phyloP scores from a whole-genome alignment of 306 rosid species.

The Coriaria nepalensis region DNA sequence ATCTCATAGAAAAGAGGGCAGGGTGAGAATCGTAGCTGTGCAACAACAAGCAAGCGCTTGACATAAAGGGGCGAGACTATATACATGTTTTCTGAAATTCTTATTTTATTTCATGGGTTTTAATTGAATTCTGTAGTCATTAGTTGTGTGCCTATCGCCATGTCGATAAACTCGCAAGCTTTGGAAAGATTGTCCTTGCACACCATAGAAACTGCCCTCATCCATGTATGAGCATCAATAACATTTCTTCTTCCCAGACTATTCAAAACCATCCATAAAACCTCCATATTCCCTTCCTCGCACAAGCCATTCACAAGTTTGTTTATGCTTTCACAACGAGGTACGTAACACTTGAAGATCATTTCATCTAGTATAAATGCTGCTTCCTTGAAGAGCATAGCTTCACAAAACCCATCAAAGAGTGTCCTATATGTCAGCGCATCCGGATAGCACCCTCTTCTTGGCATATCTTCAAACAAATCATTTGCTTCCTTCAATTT shows the following conservation, averaged over 20 bases:
- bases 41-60: no score
- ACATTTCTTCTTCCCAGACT: conserved; percentile 26
- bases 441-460: conserved; percentile 37
- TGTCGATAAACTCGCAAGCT: conserved; percentile 26
- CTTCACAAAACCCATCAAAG: conserved; percentile 43
- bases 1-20: no score
- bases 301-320: conserved; percentile 28
- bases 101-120: no score
- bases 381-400: conserved; percentile 44
- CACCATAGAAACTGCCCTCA: conserved; percentile 24
- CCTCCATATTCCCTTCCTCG: conserved; percentile 30
- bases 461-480: conserved; percentile 60
- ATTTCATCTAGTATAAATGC: conserved; percentile 51
- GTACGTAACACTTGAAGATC: conserved; percentile 51
- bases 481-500: no score
- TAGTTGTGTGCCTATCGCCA: no score
- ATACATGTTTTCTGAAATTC: no score
- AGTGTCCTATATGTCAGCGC: conserved; percentile 44
- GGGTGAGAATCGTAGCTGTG: no score
- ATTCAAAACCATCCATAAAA: conserved; percentile 26
- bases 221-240: conserved; percentile 30
- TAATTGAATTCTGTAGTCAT: no score
- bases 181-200: conserved; percentile 25
- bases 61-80: no score
- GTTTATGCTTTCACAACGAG: conserved; percentile 20